Percentiles rank a stretch among this genome's conserved stretches.
Conservation (phyloP, 352 stramenopile genomes). For the Globisporangium middletonii region DNA sequence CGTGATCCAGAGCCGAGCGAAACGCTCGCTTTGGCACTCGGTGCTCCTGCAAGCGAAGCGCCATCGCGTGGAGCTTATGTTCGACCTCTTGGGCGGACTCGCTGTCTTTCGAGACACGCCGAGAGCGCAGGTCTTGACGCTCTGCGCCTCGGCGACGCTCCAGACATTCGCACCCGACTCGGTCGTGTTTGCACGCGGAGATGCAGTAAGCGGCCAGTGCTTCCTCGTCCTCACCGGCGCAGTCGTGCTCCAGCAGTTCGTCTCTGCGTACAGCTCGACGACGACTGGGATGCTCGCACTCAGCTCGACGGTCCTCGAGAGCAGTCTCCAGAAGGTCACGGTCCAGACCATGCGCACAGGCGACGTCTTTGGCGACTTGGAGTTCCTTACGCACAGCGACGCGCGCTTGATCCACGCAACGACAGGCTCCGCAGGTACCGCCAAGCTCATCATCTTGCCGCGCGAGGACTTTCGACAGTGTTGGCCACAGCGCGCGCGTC, state of each 20-base stretch:
- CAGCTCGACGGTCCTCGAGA: conserved; percentile 1
- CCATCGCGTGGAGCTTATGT: conserved; percentile 30
- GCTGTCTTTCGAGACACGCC: conserved; percentile 25
- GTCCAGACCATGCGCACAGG: conserved; percentile 25
- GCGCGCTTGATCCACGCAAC: conserved; percentile 27
- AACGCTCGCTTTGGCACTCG: conserved; percentile 26
- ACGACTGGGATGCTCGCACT: background rate
- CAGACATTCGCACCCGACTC: conserved; percentile 24
- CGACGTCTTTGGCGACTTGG: conserved; percentile 44
- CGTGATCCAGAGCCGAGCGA: conserved; percentile 27
- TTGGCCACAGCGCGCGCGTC: conserved; percentile 22
- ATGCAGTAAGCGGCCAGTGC: conserved; percentile 19
- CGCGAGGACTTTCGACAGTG: conserved; percentile 24
- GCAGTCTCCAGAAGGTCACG: conserved; percentile 14
- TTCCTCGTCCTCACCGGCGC: conserved; percentile 35
- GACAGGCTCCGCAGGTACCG: conserved; percentile 12
- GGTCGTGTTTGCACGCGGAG: conserved; percentile 24
- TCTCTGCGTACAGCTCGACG: conserved; percentile 1
- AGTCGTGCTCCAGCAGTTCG: conserved; percentile 29
- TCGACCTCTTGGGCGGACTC: conserved; percentile 24
- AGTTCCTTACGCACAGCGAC: conserved; percentile 20
- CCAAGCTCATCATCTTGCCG: conserved; percentile 29
- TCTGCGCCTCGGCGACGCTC: conserved; percentile 29
- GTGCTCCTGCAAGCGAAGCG: conserved; percentile 25
- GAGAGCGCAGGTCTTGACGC: conserved; percentile 11